Base-by-base conservation (phyloP, 2,329 filamentous ascomycete species). In the Fusarium abutilonis region DNA sequence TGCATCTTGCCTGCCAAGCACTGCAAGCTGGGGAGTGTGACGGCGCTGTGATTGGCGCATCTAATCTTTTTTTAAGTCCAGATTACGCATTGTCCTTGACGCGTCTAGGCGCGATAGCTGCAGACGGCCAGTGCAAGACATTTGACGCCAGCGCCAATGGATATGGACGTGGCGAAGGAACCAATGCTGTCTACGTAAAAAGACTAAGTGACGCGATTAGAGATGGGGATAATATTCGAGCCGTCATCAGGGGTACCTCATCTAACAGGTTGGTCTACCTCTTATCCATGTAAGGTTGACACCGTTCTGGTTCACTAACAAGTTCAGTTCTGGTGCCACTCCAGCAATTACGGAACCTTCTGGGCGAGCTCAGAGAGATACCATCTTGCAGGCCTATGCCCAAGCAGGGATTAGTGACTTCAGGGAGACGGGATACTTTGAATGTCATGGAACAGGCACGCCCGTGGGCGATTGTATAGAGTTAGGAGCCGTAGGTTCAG, bases 151-250 rank as follows among this genome's bases (percentile, higher is more conserved):
- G 75, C 4, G 86, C 83, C 9, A 72, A 77, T 61, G 70, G 69
- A 13, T 89, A 87, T 67, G 83, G 79, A 1, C 79, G 85, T 13
- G 86, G 83, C 1, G 86, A 89, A 64, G 86, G 84, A 0, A 74
- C 82, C 15, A 83, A 77, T 0, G 76, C 81, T 11, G 68, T 88
- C 2, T 69, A 86, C 3, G 60, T 89, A 3, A 88, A 88, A 72
- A 77, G 77, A 1, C 73, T 87, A 0, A 72, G 76, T 2, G 78
- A 83, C 58, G 86, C 85, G 1, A 63, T 87, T 4, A 69, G 73
- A 9, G 81, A 83, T 56, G 80, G 81, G 3, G 82, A 88, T 57
- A 78, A 76, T 0, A 80, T 85, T 36, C 75, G 80, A 8, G 79
- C 76, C 4, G 74, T 85, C 8, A 81, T 86, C 34, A 78, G 80